Percentiles rank a stretch among this genome's conserved stretches.
Conservation (phyloP, 1,139 yeast genomes). For the Sporopachydermia cereana region DNA sequence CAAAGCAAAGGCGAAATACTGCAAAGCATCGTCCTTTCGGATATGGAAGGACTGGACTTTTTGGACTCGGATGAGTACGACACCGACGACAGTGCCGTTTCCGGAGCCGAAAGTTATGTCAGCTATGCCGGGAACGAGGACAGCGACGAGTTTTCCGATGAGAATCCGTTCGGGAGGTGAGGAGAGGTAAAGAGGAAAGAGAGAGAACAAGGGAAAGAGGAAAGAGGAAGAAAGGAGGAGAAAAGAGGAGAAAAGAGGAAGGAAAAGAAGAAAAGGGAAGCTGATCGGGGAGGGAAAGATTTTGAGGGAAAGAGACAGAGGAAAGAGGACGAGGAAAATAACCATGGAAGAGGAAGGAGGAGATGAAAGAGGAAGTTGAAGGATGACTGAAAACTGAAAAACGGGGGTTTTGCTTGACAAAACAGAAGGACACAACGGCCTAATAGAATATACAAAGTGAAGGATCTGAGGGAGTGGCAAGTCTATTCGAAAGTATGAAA, state of each 20-base stretch:
- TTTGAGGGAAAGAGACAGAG: too few relatives aligned
- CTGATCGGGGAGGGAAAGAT: too few relatives aligned
- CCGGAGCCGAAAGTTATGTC: conserved; percentile 3
- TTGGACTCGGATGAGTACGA: conserved; percentile 3
- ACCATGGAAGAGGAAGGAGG: too few relatives aligned
- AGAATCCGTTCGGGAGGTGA: conserved; percentile 4
- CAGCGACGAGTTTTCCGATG: conserved; percentile 3
- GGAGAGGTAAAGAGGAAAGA: background rate
- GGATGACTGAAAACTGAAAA: background rate
- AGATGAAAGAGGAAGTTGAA: background rate
- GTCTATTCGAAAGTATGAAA: too few relatives aligned
- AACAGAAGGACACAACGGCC: background rate
- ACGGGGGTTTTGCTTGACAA: background rate
- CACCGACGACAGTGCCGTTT: conserved; percentile 4
- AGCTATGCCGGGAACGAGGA: background rate
- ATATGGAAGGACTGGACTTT: background rate
- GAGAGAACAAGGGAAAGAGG: background rate
- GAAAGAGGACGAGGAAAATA: too few relatives aligned
- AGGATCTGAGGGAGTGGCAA: too few relatives aligned
- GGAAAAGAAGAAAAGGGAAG: background rate
- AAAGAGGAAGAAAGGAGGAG: background rate
- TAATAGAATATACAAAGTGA: too few relatives aligned
- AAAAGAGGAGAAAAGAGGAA: background rate
- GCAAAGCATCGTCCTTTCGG: background rate
- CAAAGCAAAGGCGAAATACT: conserved; percentile 5